phyloP scores from a whole-genome alignment of 129 eudicot species.

The Escallonia rubra region DNA sequence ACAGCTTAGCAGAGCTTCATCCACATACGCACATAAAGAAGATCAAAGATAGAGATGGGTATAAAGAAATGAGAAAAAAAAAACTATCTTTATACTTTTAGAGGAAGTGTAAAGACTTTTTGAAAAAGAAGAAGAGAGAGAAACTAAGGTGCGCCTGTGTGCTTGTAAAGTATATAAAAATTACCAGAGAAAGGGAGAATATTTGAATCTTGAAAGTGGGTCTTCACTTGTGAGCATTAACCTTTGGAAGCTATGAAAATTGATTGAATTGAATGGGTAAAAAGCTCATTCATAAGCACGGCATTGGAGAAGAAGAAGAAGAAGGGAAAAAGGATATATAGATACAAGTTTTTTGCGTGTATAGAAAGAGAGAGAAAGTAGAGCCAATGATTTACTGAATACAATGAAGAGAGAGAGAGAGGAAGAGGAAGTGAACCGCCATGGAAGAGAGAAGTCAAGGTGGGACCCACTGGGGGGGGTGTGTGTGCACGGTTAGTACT shows the following conservation, averaged over 20 bases:
- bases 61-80: constrained; percentile 34
- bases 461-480: not conserved
- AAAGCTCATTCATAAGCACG: not conserved
- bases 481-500: not conserved
- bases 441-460: not conserved
- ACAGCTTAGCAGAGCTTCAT: constrained; percentile 15
- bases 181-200: not conserved
- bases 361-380: not conserved
- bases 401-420: not conserved
- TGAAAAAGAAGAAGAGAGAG: constrained; percentile 25
- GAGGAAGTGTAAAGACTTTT: constrained; percentile 27
- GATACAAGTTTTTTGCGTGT: not conserved
- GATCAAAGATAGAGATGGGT: constrained; percentile 12
- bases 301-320: not conserved
- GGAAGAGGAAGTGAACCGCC: not conserved
- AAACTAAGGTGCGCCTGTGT: not conserved
- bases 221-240: too few relatives aligned
- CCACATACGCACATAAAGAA: not conserved
- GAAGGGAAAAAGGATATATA: not conserved
- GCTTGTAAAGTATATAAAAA: not conserved
- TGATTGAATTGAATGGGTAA: constrained; percentile 1
- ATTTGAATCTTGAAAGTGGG: constrained; percentile 9
- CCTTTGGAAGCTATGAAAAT: not conserved
- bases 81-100: constrained; percentile 39
- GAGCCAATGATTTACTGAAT: not conserved